Evolutionary conservation across 768 basidiomycete species (phyloP).

Genomic region (Lyophyllum atratum): DNA sequence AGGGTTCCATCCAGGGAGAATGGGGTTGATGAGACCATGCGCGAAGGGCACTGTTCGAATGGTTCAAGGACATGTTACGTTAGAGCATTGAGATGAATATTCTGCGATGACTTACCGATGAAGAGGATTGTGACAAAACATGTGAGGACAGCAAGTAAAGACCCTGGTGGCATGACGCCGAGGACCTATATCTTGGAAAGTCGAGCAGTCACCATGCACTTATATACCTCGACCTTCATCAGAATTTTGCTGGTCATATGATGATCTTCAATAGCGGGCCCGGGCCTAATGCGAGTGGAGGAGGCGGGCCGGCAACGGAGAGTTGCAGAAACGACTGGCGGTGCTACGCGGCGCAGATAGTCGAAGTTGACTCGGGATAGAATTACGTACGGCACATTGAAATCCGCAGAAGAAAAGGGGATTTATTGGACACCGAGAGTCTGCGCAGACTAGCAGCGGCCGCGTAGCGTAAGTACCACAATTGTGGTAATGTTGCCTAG

Average conservation of each 20-base stretch:
- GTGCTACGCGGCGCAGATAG: too few relatives aligned
- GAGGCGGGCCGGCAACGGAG: background rate
- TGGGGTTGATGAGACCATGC: conserved; percentile 30
- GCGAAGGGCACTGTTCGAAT: background rate
- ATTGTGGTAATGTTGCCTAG: too few relatives aligned
- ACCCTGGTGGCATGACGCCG: background rate
- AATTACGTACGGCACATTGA: too few relatives aligned
- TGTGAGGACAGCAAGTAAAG: background rate
- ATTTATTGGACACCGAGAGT: too few relatives aligned
- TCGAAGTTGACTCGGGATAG: too few relatives aligned
- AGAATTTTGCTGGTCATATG: background rate
- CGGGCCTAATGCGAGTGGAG: background rate
- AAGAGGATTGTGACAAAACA: background rate
- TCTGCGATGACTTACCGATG: background rate
- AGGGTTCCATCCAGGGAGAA: conserved; percentile 43
- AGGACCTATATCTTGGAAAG: background rate
- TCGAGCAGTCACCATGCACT: background rate
- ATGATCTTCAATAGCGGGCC: background rate
- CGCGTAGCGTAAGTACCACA: too few relatives aligned
- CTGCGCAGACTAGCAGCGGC: too few relatives aligned
- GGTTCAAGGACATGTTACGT: background rate
- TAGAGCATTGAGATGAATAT: background rate
- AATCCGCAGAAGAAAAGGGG: too few relatives aligned
- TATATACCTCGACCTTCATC: background rate
- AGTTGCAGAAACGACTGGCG: too few relatives aligned